Evolutionary conservation across 495 filamentous ascomycete species (phyloP).

Genomic region (Podospora anserina): DNA sequence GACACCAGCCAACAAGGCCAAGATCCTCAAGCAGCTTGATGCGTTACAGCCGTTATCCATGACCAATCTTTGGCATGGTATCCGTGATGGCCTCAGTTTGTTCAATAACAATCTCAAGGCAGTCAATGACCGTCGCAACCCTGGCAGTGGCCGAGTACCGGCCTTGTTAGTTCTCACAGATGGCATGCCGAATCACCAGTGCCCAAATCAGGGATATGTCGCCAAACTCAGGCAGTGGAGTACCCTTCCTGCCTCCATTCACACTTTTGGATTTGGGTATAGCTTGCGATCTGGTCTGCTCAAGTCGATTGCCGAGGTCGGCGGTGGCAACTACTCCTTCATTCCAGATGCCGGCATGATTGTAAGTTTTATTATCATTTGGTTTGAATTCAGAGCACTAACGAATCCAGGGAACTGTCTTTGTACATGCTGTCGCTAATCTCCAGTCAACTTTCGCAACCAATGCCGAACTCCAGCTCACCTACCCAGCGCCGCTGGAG

Average conservation of each 20-base stretch:
- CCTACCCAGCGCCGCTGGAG: slow-evolving; percentile 29
- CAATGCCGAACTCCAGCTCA: slow-evolving; percentile 34
- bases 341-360: slow-evolving; percentile 51
- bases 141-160: slow-evolving; percentile 29
- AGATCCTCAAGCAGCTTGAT: slow-evolving; percentile 31
- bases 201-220: slow-evolving; percentile 37
- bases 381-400: slow-evolving; percentile 9
- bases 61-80: slow-evolving; percentile 47
- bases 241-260: slow-evolving; percentile 38
- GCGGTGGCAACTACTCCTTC: slow-evolving; percentile 45
- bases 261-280: slow-evolving; percentile 51
- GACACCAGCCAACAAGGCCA: slow-evolving; percentile 33
- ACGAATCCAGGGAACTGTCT: slow-evolving; percentile 38
- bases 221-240: slow-evolving; percentile 35
- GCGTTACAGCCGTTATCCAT: slow-evolving; percentile 23
- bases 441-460: slow-evolving; percentile 45
- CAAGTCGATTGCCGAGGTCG: slow-evolving; percentile 44
- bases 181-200: slow-evolving; percentile 40
- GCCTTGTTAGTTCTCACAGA: slow-evolving; percentile 49
- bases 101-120: slow-evolving; percentile 24
- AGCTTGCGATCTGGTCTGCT: slow-evolving; percentile 40
- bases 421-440: slow-evolving; percentile 48
- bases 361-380: slow-evolving; percentile 22
- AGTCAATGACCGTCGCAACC: not conserved
- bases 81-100: slow-evolving; percentile 34